phyloP scores from a whole-genome alignment of 2,329 filamentous ascomycete genomes.

The Amylocarpus encephaloides region DNA sequence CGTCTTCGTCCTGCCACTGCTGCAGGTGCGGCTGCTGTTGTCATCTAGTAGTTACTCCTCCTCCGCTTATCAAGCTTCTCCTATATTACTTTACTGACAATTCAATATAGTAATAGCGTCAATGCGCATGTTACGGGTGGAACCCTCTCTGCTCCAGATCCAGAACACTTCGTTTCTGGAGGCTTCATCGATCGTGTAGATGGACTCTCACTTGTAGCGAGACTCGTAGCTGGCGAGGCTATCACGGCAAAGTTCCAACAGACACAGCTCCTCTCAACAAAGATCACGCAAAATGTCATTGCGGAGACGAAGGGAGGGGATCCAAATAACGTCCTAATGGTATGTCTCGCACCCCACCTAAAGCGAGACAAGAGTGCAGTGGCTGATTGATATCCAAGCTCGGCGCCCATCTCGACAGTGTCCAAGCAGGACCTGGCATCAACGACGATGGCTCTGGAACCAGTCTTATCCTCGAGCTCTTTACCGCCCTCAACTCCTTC shows the following conservation, averaged over 20 bases:
- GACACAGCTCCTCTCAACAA: constrained; percentile 11
- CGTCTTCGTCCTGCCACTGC: constrained; percentile 37
- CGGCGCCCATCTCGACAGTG: constrained; percentile 56
- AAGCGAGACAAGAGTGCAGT: not conserved
- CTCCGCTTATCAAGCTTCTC: too few species aligned
- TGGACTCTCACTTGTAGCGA: constrained; percentile 8
- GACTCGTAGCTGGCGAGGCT: constrained; percentile 7
- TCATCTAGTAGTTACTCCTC: constrained; percentile 27
- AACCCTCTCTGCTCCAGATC: constrained; percentile 14
- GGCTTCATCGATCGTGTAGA: constrained; percentile 15
- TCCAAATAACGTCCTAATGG: constrained; percentile 49
- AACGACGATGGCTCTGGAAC: constrained; percentile 60
- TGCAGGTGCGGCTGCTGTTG: constrained; percentile 50
- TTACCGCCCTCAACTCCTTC: constrained; percentile 51
- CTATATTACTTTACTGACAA: too few species aligned
- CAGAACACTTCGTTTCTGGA: constrained; percentile 9
- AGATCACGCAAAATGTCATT: constrained; percentile 17
- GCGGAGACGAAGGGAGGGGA: constrained; percentile 54
- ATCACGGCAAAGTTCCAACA: constrained; percentile 12
- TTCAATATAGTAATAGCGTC: constrained; percentile 6
- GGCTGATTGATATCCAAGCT: constrained; percentile 27
- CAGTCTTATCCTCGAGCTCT: constrained; percentile 52
- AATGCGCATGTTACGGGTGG: constrained; percentile 12
- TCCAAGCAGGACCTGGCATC: constrained; percentile 55
- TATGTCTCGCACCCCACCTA: not conserved